Percentiles rank a stretch among this genome's conserved stretches.
These are phyloP conservation scores for Vairimorpha necatrix DNA, from an alignment of 371 early-diverging fungal species.

Conservation along the genomic window DNA sequence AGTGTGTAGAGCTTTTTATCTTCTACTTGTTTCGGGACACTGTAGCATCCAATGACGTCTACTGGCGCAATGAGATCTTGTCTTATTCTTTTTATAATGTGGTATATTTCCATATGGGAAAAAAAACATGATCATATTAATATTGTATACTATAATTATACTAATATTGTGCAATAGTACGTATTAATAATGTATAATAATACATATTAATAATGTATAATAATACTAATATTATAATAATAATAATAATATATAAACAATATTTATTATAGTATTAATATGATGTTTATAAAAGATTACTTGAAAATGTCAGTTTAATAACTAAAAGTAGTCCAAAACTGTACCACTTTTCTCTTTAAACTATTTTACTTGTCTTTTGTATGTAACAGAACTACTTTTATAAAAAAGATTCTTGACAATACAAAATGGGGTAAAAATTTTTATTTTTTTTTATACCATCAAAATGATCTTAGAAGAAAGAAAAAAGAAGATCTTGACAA, in stretches of 20 bases:
- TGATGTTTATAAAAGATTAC: not conserved
- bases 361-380: not conserved
- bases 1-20: slow-evolving; percentile 75
- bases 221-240: too few relatives aligned
- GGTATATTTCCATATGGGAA: slow-evolving; percentile 23
- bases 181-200: too few relatives aligned
- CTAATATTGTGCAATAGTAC: not conserved
- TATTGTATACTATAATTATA: not conserved
- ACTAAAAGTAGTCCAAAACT: not conserved
- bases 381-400: slow-evolving; percentile 19
- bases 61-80: slow-evolving; percentile 71
- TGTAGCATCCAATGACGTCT: slow-evolving; percentile 83
- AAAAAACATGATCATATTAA: too few relatives aligned
- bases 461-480: slow-evolving; percentile 15
- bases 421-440: not conserved
- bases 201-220: too few relatives aligned
- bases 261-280: too few relatives aligned
- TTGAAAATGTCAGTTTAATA: slow-evolving; percentile 13
- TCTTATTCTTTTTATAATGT: slow-evolving; percentile 51
- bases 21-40: slow-evolving; percentile 15
- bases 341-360: slow-evolving; percentile 8
- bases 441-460: not conserved
- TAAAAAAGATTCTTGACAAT: slow-evolving; percentile 1
- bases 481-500: slow-evolving; percentile 29
- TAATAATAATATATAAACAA: too few relatives aligned